Percentiles rank a stretch among this genome's conserved stretches.
Evolutionary conservation across 2,329 filamentous ascomycete genomes (phyloP).

Genomic region (Sclerotinia sclerotiorum): DNA sequence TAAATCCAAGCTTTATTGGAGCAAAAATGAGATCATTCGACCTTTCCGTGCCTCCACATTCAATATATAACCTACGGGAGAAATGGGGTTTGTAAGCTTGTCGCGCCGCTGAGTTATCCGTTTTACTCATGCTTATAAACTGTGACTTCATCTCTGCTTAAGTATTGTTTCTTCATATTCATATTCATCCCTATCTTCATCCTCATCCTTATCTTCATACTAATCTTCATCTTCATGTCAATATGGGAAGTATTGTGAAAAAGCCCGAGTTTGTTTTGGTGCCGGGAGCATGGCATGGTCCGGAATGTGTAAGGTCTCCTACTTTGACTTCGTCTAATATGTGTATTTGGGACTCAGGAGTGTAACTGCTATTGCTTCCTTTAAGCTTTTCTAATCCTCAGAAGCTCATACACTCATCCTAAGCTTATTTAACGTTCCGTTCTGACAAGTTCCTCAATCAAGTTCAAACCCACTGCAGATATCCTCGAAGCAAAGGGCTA

Average conservation of each 20-base stretch:
- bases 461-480: slow-evolving; percentile 14
- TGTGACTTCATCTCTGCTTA: background rate
- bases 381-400: too few relatives aligned
- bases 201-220: too few relatives aligned
- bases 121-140: too few relatives aligned
- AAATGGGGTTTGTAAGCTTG: too few relatives aligned
- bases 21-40: too few relatives aligned
- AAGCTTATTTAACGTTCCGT: too few relatives aligned
- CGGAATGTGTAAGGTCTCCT: slow-evolving; percentile 27
- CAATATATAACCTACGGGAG: too few relatives aligned
- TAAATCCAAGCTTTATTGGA: too few relatives aligned
- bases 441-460: background rate
- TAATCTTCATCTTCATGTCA: background rate
- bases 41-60: too few relatives aligned
- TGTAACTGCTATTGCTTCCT: background rate
- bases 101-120: too few relatives aligned
- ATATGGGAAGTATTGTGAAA: background rate
- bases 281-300: slow-evolving; percentile 34
- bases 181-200: background rate
- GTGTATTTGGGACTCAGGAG: background rate
- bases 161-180: background rate
- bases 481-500: slow-evolving; percentile 29
- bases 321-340: background rate
- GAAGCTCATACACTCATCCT: background rate
- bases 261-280: slow-evolving; percentile 36